phyloP scores from a whole-genome alignment of 2,329 filamentous ascomycete species.

The Phoma sp. region DNA sequence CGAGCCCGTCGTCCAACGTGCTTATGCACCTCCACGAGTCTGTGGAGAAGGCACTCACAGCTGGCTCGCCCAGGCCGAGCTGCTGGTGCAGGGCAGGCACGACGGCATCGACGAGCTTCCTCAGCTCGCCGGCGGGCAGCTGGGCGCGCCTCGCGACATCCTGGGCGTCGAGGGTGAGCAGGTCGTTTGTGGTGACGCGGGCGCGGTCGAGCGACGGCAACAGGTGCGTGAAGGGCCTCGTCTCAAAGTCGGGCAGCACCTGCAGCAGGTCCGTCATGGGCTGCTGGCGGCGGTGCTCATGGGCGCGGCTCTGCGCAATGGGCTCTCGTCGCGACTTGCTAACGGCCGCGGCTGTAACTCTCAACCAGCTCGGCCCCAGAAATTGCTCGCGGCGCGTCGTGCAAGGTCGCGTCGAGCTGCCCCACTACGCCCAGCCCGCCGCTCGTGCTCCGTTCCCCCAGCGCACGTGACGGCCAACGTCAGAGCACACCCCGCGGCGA shows the following conservation, averaged over 20 bases:
- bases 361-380: background rate
- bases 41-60: constrained; percentile 23
- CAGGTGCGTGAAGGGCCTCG: constrained; percentile 74
- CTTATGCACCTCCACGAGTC: constrained; percentile 70
- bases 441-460: constrained; percentile 2
- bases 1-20: constrained; percentile 78
- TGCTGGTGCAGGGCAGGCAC: constrained; percentile 72
- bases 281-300: constrained; percentile 33
- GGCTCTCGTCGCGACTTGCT: constrained; percentile 24
- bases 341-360: constrained; percentile 1
- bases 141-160: constrained; percentile 87
- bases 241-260: constrained; percentile 81
- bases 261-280: constrained; percentile 84
- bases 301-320: constrained; percentile 21
- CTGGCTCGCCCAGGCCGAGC: constrained; percentile 54
- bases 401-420: constrained; percentile 7
- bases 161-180: constrained; percentile 81
- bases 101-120: constrained; percentile 73
- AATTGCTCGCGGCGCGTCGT: background rate
- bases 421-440: too few relatives aligned
- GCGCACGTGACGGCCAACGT: constrained; percentile 17
- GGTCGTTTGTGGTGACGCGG: constrained; percentile 78
- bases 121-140: constrained; percentile 80
- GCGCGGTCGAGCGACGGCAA: constrained; percentile 81
- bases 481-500: constrained; percentile 18